These are phyloP conservation scores for Lactarius psammicola DNA, from an alignment of 768 basidiomycete species.

Conservation along the genomic window DNA sequence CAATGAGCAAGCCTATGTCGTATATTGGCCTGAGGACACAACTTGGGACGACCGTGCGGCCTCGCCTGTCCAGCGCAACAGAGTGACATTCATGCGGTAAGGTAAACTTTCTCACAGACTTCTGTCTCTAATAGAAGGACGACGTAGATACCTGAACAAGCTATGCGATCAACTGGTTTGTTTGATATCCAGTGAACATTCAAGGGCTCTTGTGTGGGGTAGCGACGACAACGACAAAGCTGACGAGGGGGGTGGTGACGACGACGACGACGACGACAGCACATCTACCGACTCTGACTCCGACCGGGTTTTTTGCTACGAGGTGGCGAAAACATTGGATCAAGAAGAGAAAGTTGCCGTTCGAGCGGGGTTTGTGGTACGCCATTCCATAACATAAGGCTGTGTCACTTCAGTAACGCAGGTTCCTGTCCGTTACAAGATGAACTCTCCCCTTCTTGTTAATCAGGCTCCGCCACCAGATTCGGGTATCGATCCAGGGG, in stretches of 20 bases:
- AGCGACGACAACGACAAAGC: slow-evolving; percentile 31
- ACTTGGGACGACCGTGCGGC: slow-evolving; percentile 56
- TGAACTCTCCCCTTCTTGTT: neutral
- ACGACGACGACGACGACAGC: slow-evolving; percentile 21
- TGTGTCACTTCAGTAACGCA: no score
- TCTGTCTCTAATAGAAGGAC: neutral
- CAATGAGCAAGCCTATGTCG: slow-evolving; percentile 42
- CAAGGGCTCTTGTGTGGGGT: slow-evolving; percentile 46
- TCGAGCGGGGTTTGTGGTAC: slow-evolving; percentile 48
- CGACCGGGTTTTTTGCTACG: slow-evolving; percentile 52
- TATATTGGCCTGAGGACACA: slow-evolving; percentile 62
- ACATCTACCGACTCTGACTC: slow-evolving; percentile 37
- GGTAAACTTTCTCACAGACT: neutral
- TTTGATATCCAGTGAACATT: slow-evolving; percentile 50
- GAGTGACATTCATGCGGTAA: slow-evolving; percentile 63
- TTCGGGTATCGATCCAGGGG: neutral
- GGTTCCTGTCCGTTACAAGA: neutral
- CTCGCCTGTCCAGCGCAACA: slow-evolving; percentile 48
- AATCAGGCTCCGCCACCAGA: neutral
- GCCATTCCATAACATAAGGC: neutral
- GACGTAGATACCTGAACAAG: slow-evolving; percentile 18
- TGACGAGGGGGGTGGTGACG: no score
- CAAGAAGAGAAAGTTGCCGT: slow-evolving; percentile 51
- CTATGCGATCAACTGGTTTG: slow-evolving; percentile 53
- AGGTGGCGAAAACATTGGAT: slow-evolving; percentile 55